Evolutionary conservation across 2,329 filamentous ascomycete species (phyloP), one percentile per base, ranked within the genome.

Genomic region (Furcasterigmium furcatum): DNA sequence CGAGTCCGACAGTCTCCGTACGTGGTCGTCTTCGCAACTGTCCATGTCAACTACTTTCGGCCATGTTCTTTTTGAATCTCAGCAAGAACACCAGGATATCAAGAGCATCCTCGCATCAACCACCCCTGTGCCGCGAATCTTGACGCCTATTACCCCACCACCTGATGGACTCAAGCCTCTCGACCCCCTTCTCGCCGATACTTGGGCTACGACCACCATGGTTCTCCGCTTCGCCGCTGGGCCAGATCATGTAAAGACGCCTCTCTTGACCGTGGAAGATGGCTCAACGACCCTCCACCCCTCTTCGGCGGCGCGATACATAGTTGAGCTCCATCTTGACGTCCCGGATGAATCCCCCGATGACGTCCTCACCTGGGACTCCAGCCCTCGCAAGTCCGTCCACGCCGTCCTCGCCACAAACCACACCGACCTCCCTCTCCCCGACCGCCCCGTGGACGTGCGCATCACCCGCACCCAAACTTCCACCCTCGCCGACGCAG

Each of bases 141-240:
- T 82, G 29, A 61, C 64, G 1, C 71, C 78, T 3, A 45, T 66
- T 5, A 58, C 71, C 1, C 77, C 77, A 0, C 74, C 79, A 39
- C 67, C 79, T 7, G 59, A 67, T 16, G 60, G 65, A 13, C 63
- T 82, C 14, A 59, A 67, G 16, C 29, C 38, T 10, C 47, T 68
- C 19, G 50, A 58, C 9, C 24, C 53, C 3, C 43, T 56, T 19
- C 53, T 59, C 22, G 49, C 58, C 27, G 19, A 42, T 7, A 20
- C 16, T 39, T 52, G 41, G 21, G 43, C 38, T 40, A 44, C 27
- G 9, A 63, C 58, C 16, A 63, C 58, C 18, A 63, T 79, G 7
- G 54, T 79, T 35, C 60, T 80, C 41, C 68, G 70, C 44, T 77
- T 81, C 52, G 52, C 65, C 18, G 71, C 73, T 1, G 58, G 65